These are phyloP conservation scores for Ceratobasidium sp. DNA, from an alignment of 1,284 basidiomycete species.

Conservation along the genomic window DNA sequence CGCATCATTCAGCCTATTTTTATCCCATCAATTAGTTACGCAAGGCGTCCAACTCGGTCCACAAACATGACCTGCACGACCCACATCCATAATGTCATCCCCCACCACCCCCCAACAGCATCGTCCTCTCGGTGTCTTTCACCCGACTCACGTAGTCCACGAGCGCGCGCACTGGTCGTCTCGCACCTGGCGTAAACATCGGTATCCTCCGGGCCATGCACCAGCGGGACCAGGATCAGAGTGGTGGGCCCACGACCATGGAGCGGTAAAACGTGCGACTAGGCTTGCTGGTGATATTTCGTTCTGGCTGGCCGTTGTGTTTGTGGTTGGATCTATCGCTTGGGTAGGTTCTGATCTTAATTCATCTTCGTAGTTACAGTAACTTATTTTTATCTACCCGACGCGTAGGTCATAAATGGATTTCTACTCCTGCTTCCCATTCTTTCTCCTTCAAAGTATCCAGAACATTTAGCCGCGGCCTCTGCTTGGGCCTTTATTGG, in stretches of 20 bases:
- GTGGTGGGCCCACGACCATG: conserved; percentile 8
- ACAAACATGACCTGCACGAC: neutral
- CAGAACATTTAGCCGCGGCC: conserved; percentile 53
- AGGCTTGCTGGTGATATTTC: conserved; percentile 25
- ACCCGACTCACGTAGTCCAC: conserved; percentile 16
- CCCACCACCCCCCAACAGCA: neutral
- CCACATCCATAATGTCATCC: neutral
- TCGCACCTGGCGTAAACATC: conserved; percentile 8
- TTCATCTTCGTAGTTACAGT: neutral
- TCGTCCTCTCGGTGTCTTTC: conserved; percentile 10
- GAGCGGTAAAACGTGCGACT: neutral
- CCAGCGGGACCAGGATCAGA: neutral
- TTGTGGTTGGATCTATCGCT: conserved; percentile 22
- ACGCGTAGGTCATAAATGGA: conserved; percentile 65
- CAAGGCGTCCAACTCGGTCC: neutral
- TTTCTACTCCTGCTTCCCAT: conserved; percentile 68
- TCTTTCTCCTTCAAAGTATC: conserved; percentile 54
- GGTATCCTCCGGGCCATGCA: neutral
- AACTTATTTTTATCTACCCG: too few relatives aligned
- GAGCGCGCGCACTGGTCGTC: conserved; percentile 1
- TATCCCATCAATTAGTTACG: too few relatives aligned
- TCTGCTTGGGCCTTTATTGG: conserved; percentile 65
- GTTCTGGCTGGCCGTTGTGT: conserved; percentile 38
- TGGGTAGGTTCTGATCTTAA: conserved; percentile 30
- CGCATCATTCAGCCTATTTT: too few relatives aligned